Evolutionary conservation across 2,329 filamentous ascomycete genomes (phyloP).

Genomic region (Aspergillus uvarum): DNA sequence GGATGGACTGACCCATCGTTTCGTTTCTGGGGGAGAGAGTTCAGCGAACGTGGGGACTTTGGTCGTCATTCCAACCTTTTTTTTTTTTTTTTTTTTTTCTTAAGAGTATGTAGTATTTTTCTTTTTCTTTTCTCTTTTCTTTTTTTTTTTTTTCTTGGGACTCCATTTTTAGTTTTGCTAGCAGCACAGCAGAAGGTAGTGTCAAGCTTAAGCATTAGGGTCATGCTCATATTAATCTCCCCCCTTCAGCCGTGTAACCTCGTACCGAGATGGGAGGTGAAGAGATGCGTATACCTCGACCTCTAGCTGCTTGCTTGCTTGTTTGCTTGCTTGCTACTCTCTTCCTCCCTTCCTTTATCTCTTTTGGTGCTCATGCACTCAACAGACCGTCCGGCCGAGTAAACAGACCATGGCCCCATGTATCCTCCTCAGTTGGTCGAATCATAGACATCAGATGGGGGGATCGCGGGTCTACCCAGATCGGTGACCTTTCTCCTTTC

Average conservation of each 20-base stretch:
- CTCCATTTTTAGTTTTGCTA: neutral
- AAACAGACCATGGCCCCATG: neutral
- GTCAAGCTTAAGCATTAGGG: neutral
- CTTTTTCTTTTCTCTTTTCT: neutral
- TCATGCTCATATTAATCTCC: neutral
- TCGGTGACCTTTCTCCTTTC: neutral
- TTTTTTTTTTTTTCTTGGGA: neutral
- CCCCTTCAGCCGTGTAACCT: neutral
- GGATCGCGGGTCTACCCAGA: neutral
- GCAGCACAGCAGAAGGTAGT: neutral
- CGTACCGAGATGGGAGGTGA: too few relatives aligned
- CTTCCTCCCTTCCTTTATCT: neutral
- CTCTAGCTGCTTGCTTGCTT: neutral
- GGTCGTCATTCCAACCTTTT: neutral
- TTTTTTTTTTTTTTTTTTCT: neutral
- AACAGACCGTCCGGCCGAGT: neutral
- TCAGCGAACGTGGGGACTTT: neutral
- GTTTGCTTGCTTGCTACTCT: neutral
- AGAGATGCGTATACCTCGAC: neutral
- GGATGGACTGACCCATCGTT: neutral
- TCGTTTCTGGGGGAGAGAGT: neutral
- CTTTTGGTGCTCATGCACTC: neutral
- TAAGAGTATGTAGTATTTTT: neutral
- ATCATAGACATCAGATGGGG: neutral
- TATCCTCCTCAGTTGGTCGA: neutral